phyloP scores from a whole-genome alignment of 306 rosid genomes.

The Spatholobus suberectus region DNA sequence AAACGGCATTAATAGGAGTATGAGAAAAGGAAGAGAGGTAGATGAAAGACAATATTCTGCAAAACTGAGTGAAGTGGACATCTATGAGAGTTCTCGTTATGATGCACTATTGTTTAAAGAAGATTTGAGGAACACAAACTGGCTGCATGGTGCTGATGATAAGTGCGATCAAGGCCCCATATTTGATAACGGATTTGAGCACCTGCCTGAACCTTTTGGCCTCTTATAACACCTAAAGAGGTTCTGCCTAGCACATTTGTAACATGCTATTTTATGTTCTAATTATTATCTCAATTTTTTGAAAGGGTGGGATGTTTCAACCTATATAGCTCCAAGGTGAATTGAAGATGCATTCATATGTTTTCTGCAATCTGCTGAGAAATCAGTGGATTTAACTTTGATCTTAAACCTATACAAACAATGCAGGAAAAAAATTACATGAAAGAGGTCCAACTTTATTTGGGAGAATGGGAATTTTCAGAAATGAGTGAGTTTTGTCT shows the following conservation, averaged over 20 bases:
- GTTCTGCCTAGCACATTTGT: constrained; percentile 46
- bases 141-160: constrained; percentile 88
- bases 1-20: constrained; percentile 43
- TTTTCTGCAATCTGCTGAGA: constrained; percentile 43
- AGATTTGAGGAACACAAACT: constrained; percentile 84
- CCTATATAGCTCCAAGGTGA: constrained; percentile 45
- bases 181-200: constrained; percentile 88
- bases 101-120: constrained; percentile 91
- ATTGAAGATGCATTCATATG: constrained; percentile 52
- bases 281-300: constrained; percentile 48
- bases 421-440: constrained; percentile 34
- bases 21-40: constrained; percentile 55
- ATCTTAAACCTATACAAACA: constrained; percentile 34
- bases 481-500: background rate
- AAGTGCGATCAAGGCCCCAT: constrained; percentile 73
- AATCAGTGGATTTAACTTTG: constrained; percentile 47
- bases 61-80: constrained; percentile 76
- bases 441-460: constrained; percentile 1
- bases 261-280: constrained; percentile 37
- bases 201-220: constrained; percentile 93
- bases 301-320: constrained; percentile 57
- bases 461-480: background rate
- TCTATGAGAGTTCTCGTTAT: constrained; percentile 91
- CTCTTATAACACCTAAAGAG: constrained; percentile 61
- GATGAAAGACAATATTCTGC: constrained; percentile 59